phyloP scores from a whole-genome alignment of 2,329 filamentous ascomycete genomes.

The Pestalotiopsis sp. region DNA sequence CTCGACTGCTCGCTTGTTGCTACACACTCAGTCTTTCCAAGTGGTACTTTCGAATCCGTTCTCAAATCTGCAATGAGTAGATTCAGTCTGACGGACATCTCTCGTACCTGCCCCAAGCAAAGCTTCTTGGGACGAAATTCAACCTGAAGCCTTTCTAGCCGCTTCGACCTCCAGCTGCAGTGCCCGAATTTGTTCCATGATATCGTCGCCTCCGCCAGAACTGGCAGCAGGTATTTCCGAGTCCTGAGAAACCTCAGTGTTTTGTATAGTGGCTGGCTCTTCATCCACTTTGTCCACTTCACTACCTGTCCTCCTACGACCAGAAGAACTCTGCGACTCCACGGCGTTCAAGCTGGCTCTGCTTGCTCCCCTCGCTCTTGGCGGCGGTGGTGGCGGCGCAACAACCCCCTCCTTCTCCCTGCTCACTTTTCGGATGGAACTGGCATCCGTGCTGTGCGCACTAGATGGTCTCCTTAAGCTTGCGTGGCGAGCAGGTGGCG shows the following conservation, averaged over 20 bases:
- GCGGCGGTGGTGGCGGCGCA: slow-evolving; percentile 51
- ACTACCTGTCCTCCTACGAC: background rate
- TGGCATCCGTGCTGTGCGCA: slow-evolving; percentile 42
- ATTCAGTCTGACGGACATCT: no score
- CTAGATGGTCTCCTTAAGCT: slow-evolving; percentile 49
- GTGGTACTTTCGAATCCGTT: no score
- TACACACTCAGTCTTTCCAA: no score
- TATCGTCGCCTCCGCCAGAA: background rate
- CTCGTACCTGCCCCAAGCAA: background rate
- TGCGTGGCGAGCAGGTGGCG: slow-evolving; percentile 46
- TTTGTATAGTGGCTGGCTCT: background rate
- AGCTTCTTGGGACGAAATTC: background rate
- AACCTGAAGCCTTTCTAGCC: slow-evolving; percentile 2
- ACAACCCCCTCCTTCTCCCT: slow-evolving; percentile 27
- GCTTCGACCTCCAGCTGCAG: slow-evolving; percentile 8
- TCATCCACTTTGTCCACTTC: background rate
- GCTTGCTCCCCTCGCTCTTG: slow-evolving; percentile 50
- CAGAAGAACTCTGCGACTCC: background rate
- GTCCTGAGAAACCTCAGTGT: background rate
- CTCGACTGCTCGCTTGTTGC: no score
- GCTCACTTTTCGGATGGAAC: slow-evolving; percentile 33
- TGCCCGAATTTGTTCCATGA: slow-evolving; percentile 7
- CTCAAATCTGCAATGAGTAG: no score
- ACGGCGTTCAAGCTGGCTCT: slow-evolving; percentile 24
- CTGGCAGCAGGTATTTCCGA: background rate